Evolutionary conservation across 306 rosid genomes (phyloP), one percentile per base, ranked within the genome.

Genomic region (Echinosophora koreensis): DNA sequence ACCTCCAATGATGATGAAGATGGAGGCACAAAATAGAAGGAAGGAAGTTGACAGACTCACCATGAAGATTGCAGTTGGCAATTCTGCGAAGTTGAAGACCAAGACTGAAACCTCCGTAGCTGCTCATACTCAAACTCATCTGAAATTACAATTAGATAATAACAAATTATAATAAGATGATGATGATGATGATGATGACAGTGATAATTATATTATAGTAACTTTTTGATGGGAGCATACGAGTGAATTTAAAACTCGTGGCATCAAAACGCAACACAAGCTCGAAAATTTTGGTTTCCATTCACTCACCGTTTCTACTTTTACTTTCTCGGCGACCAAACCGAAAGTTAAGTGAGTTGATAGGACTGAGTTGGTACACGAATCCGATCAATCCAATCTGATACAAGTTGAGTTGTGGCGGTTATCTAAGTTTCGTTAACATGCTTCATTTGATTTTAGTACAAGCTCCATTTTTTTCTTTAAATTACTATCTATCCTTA

Each of bases 71-170:
- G 68, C 73, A 84, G 69, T 62, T 77, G 5, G 80, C 28, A 18
- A 80, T 66, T 84, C 66, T 52, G 69, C 67, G 65, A 59, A 58
- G 7, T 34, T 56, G 80, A 77, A 81, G 47, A 10, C 49, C 71
- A 77, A 72, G 39, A 60, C 80, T 65, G 22, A 52, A 47, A 16
- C 74, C 60, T 22, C 71, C 73, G 35, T 69, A 77, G 71, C 35
- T 67, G 71, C 88, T 77, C 76, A 76, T 39, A 44, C 70, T 51
- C 66, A 84, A 73, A 77, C 71, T 77, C 88, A 77, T 84, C 85
- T 80, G 74, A 65, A 71, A 18, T 2, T 60, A 44, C 38, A 50
- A 68, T 49, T 2, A 32, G 32, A 51, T 6, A 60, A 59, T 39
- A 4, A 15, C 22, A 55, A 77, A 0, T 30, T 2, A 30, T 30